phyloP scores from a whole-genome alignment of 768 basidiomycete species.

The Pleurotus cornucopiae region DNA sequence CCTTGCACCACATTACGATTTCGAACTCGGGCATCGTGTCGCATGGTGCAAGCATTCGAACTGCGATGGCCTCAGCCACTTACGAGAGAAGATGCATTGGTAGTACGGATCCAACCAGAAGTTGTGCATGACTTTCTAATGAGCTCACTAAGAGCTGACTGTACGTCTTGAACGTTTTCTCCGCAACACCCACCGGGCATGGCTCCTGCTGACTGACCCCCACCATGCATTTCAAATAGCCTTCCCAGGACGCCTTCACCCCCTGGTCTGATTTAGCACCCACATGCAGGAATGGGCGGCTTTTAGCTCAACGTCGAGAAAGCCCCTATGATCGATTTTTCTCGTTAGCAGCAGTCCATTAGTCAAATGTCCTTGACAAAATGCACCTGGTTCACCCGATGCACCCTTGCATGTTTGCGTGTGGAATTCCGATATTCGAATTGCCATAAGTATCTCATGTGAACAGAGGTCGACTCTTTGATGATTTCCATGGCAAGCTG shows the following conservation, averaged over 20 bases:
- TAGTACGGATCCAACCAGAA: not conserved
- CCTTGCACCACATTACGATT: too few relatives aligned
- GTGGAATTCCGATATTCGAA: too few relatives aligned
- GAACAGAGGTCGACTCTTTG: not conserved
- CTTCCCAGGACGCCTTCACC: not conserved
- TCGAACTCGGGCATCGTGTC: too few relatives aligned
- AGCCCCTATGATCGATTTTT: not conserved
- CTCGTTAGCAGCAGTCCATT: too few relatives aligned
- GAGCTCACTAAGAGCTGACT: not conserved
- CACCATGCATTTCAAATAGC: not conserved
- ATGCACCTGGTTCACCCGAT: too few relatives aligned
- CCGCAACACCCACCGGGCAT: not conserved
- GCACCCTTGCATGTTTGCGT: too few relatives aligned
- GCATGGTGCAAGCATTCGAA: not conserved
- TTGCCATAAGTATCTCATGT: too few relatives aligned
- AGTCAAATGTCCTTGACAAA: too few relatives aligned
- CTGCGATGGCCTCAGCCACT: too few relatives aligned
- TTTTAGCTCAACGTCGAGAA: not conserved
- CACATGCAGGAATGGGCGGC: not conserved
- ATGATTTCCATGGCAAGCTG: constrained; percentile 3
- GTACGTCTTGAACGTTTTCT: constrained; percentile 5
- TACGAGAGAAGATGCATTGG: too few relatives aligned
- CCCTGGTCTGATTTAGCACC: not conserved
- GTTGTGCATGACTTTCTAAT: not conserved
- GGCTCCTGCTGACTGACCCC: not conserved